phyloP scores from a whole-genome alignment of 805 yeast genomes.

The Barnettozyma sucrosica region DNA sequence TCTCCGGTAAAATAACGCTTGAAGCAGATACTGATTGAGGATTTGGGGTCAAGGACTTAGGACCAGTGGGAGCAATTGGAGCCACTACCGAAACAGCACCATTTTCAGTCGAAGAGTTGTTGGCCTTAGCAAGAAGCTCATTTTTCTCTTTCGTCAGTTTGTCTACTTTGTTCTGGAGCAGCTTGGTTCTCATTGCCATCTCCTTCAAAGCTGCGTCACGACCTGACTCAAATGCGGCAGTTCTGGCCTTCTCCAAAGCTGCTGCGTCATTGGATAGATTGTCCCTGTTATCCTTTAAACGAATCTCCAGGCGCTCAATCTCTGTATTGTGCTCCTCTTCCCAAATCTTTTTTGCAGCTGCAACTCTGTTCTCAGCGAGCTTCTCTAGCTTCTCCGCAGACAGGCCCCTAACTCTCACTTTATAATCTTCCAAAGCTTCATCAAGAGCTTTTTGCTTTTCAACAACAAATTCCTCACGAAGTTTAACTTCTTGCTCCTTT shows the following conservation, averaged over 20 bases:
- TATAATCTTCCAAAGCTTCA: constrained; percentile 22
- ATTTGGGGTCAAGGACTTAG: neutral
- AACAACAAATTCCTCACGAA: constrained; percentile 25
- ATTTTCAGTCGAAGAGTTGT: neutral
- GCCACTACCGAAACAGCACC: neutral
- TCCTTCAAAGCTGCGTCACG: constrained; percentile 25
- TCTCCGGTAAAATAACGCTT: constrained; percentile 17
- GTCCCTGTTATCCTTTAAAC: constrained; percentile 10
- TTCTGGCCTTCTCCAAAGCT: constrained; percentile 22
- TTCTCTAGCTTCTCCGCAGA: constrained; percentile 30
- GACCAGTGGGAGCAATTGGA: neutral
- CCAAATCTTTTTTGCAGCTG: constrained; percentile 24
- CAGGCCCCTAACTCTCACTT: constrained; percentile 33
- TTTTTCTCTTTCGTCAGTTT: constrained; percentile 33
- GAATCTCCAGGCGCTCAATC: constrained; percentile 25
- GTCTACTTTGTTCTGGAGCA: constrained; percentile 38
- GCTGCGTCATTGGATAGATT: neutral
- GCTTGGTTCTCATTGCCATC: constrained; percentile 34
- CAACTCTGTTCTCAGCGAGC: constrained; percentile 24
- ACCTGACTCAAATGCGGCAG: constrained; percentile 18
- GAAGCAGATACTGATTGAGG: neutral
- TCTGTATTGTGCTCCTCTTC: constrained; percentile 27
- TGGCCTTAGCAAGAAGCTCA: constrained; percentile 28
- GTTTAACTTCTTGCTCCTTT: constrained; percentile 19
- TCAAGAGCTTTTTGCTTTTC: constrained; percentile 22